Percentiles rank a stretch among this genome's conserved stretches.
Conservation (phyloP, 768 basidiomycete species). For the Suillus bovinus region DNA sequence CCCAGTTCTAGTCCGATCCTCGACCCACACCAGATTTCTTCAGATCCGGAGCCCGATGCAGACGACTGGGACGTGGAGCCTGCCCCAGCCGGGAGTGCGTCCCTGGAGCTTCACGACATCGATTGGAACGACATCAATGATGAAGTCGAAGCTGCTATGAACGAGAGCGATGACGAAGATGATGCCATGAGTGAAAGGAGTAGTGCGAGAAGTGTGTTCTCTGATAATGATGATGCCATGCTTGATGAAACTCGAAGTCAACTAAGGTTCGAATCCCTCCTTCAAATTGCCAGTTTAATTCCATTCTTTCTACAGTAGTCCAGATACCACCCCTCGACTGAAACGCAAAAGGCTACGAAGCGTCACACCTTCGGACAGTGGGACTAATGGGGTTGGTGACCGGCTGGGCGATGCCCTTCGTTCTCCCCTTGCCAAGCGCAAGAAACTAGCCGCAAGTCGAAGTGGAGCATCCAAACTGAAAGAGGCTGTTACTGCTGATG, state of each 20-base stretch:
- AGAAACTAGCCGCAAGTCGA: slow-evolving; percentile 69
- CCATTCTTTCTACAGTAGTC: slow-evolving; percentile 31
- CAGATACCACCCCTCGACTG: slow-evolving; percentile 40
- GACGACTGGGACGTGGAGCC: slow-evolving; percentile 66
- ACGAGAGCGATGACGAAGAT: slow-evolving; percentile 66
- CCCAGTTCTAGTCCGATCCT: slow-evolving; percentile 44
- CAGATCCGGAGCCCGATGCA: slow-evolving; percentile 65
- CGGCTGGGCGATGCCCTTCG: slow-evolving; percentile 45
- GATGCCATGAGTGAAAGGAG: slow-evolving; percentile 40
- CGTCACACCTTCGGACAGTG: slow-evolving; percentile 66
- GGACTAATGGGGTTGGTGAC: slow-evolving; percentile 33
- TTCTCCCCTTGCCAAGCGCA: slow-evolving; percentile 80
- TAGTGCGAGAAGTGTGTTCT: slow-evolving; percentile 44
- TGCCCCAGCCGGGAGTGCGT: slow-evolving; percentile 30
- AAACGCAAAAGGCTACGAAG: slow-evolving; percentile 75
- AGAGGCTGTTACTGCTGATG: slow-evolving; percentile 59
- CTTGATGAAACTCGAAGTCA: slow-evolving; percentile 52
- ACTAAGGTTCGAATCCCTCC: slow-evolving; percentile 36
- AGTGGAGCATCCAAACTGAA: slow-evolving; percentile 68
- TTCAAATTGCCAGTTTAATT: slow-evolving; percentile 22
- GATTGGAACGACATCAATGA: slow-evolving; percentile 84
- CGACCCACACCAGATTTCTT: slow-evolving; percentile 55
- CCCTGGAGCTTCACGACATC: slow-evolving; percentile 58
- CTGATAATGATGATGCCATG: slow-evolving; percentile 50
- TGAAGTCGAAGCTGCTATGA: slow-evolving; percentile 87